Conservation (phyloP, 2,329 filamentous ascomycete species). For the Lachnellula suecica region DNA sequence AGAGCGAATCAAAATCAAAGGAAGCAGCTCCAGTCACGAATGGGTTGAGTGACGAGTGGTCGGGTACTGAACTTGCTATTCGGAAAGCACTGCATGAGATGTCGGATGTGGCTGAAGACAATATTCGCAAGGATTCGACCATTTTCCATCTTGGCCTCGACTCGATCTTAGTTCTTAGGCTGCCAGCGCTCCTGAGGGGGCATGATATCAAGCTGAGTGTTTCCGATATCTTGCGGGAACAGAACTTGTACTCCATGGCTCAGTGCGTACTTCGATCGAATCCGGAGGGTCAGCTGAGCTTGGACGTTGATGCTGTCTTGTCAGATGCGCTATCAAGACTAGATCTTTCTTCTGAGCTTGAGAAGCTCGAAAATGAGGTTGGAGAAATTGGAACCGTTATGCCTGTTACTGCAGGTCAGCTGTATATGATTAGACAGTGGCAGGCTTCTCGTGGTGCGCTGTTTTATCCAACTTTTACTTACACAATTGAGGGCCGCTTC, state of each 20-base stretch:
- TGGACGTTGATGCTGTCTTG: constrained; percentile 45
- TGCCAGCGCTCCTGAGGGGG: constrained; percentile 68
- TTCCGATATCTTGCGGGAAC: constrained; percentile 67
- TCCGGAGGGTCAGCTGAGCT: constrained; percentile 27
- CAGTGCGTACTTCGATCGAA: constrained; percentile 24
- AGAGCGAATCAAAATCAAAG: not conserved
- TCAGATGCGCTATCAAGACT: constrained; percentile 37
- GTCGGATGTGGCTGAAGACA: constrained; percentile 55
- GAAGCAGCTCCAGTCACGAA: not conserved
- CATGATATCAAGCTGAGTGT: constrained; percentile 62
- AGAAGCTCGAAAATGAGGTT: constrained; percentile 38
- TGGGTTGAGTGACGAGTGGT: constrained; percentile 32
- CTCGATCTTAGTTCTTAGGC: constrained; percentile 88
- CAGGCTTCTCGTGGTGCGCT: constrained; percentile 62
- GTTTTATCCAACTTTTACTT: constrained; percentile 75
- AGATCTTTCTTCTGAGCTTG: constrained; percentile 39
- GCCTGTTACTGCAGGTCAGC: constrained; percentile 74
- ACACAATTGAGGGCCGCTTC: constrained; percentile 45
- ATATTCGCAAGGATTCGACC: constrained; percentile 61
- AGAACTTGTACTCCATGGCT: constrained; percentile 66
- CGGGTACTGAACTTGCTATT: constrained; percentile 36
- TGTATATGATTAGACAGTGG: constrained; percentile 79
- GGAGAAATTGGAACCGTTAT: constrained; percentile 50
- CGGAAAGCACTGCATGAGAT: constrained; percentile 52
- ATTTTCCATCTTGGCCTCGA: constrained; percentile 87